Conservation (phyloP, 371 early-diverging fungal genomes). For the Mortierella sp. region DNA sequence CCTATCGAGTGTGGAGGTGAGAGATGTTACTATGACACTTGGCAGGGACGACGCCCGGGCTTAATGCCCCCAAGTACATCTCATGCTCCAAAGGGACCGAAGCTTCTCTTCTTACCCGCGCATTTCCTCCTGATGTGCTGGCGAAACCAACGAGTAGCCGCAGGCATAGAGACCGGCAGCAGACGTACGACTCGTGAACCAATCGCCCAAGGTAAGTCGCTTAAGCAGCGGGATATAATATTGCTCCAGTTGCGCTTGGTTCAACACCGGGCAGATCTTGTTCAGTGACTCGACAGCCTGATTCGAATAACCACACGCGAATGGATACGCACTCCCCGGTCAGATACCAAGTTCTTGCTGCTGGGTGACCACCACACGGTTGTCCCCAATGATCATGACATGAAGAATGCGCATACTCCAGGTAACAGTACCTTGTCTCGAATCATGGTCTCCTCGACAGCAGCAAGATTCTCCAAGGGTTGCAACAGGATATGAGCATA, state of each 20-base stretch:
- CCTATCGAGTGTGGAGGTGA: slow-evolving; percentile 37
- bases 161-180: slow-evolving; percentile 93
- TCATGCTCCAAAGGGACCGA: slow-evolving; percentile 6
- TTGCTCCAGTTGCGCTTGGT: slow-evolving; percentile 84
- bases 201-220: slow-evolving; percentile 91
- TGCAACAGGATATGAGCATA: slow-evolving; percentile 87
- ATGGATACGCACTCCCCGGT: background rate
- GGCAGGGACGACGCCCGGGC: too few relatives aligned
- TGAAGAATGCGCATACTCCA: background rate
- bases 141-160: slow-evolving; percentile 76
- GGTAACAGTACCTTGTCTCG: slow-evolving; percentile 84
- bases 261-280: slow-evolving; percentile 78
- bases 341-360: too few relatives aligned
- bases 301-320: background rate
- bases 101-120: slow-evolving; percentile 64
- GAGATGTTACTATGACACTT: background rate
- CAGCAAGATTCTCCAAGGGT: slow-evolving; percentile 94
- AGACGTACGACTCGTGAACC: slow-evolving; percentile 97
- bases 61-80: too few relatives aligned
- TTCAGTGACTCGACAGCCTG: slow-evolving; percentile 94
- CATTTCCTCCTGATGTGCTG: slow-evolving; percentile 85
- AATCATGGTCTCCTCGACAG: slow-evolving; percentile 96
- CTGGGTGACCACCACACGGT: too few relatives aligned
- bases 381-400: too few relatives aligned
- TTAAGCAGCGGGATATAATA: slow-evolving; percentile 91